Evolutionary conservation across 257 asterid species (phyloP).

Genomic region (Plantago elongata): DNA sequence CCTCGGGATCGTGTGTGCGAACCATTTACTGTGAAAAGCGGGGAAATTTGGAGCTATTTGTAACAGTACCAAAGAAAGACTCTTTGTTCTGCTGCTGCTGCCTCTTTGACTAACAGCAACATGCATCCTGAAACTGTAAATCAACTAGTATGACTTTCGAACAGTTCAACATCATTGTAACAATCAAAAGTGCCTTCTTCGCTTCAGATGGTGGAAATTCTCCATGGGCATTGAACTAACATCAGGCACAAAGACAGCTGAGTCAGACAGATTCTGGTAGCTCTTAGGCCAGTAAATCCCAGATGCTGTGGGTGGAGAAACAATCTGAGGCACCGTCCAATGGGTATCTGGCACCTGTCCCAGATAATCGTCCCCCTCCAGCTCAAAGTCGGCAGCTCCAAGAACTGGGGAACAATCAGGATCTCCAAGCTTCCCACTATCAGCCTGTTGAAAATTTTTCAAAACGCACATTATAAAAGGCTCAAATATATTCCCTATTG

Average conservation of each 20-base stretch:
- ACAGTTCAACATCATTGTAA: no score
- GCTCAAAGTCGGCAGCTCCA: conserved; percentile 46
- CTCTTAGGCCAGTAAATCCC: conserved; percentile 67
- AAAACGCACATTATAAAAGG: conserved; percentile 3
- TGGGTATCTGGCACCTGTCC: conserved; percentile 57
- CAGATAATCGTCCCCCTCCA: conserved; percentile 54
- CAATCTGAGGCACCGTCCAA: conserved; percentile 78
- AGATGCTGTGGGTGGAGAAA: conserved; percentile 88
- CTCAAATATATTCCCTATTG: background rate
- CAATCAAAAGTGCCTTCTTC: conserved; percentile 25
- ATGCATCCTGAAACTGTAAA: no score
- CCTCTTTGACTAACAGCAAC: background rate
- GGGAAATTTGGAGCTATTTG: background rate
- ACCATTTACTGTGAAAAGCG: background rate
- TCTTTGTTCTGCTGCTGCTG: background rate
- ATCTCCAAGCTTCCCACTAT: conserved; percentile 67
- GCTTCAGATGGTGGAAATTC: conserved; percentile 33
- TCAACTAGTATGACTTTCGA: no score
- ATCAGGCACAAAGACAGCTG: conserved; percentile 65
- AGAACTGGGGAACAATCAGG: conserved; percentile 45
- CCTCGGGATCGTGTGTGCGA: conserved; percentile 10
- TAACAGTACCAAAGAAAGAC: background rate
- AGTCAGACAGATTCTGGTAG: conserved; percentile 26
- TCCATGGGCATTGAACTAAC: conserved; percentile 31
- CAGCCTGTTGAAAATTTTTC: conserved; percentile 46